phyloP scores from a whole-genome alignment of 2,329 filamentous ascomycete species.

The Alternaria infectoria region DNA sequence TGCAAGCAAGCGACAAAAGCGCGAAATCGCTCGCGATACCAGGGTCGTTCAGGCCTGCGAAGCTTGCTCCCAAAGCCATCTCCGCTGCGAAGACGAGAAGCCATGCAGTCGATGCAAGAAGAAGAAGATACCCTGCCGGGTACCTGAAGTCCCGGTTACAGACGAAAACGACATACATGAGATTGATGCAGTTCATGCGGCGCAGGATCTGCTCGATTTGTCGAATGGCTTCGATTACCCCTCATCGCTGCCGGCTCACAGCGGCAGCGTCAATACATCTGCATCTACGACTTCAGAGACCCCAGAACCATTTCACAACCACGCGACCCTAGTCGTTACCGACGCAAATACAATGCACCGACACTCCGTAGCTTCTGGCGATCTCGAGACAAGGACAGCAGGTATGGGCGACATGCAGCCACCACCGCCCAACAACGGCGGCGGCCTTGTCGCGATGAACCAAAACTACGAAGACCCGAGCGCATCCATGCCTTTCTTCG shows the following conservation, averaged over 20 bases:
- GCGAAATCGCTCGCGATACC: conserved; percentile 33
- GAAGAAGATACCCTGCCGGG: conserved; percentile 54
- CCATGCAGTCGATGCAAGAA: conserved; percentile 60
- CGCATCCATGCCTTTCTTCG: conserved; percentile 19
- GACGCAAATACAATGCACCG: not conserved
- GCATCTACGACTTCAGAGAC: conserved; percentile 11
- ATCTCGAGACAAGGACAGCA: not conserved
- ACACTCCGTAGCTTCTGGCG: not conserved
- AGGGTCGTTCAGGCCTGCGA: conserved; percentile 57
- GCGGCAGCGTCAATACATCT: conserved; percentile 2
- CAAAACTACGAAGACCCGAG: conserved; percentile 14
- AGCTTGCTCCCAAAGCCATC: conserved; percentile 58
- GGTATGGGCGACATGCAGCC: conserved; percentile 10
- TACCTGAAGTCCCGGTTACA: conserved; percentile 19
- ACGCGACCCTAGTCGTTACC: conserved; percentile 4
- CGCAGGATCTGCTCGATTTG: conserved; percentile 38
- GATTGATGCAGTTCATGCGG: conserved; percentile 36
- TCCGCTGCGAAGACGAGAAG: conserved; percentile 62
- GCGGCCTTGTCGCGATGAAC: conserved; percentile 6
- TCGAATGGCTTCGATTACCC: conserved; percentile 33
- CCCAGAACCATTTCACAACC: conserved; percentile 3
- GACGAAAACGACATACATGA: conserved; percentile 27
- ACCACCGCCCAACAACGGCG: not conserved
- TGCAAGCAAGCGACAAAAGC: conserved; percentile 33
- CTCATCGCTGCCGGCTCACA: conserved; percentile 12